Percentiles rank a stretch among this genome's conserved stretches.
phyloP scores from a whole-genome alignment of 139 green algal genomes.

The Chlorella sp. region DNA sequence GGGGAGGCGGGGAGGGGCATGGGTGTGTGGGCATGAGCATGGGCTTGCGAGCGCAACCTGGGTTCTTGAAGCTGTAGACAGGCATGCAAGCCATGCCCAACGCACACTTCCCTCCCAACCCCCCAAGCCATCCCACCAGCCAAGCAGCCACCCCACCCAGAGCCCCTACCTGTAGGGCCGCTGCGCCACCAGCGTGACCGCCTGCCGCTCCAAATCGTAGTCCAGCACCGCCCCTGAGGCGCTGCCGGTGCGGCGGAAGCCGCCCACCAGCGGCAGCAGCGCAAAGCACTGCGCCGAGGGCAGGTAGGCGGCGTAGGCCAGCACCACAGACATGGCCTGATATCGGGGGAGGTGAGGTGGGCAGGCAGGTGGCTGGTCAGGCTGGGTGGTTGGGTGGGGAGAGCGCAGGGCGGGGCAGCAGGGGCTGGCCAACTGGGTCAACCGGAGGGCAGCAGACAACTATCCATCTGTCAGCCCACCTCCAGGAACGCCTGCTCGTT shows the following conservation, averaged over 20 bases:
- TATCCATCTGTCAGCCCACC: background rate
- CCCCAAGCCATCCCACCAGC: too few species aligned
- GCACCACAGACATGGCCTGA: slow-evolving; percentile 83
- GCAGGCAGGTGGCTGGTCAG: slow-evolving; percentile 51
- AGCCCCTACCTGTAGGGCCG: slow-evolving; percentile 53
- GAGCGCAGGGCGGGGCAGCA: background rate
- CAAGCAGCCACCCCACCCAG: too few species aligned
- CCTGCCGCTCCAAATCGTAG: slow-evolving; percentile 70
- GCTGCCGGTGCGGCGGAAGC: slow-evolving; percentile 67
- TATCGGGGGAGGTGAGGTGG: too few species aligned
- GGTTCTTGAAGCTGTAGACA: too few species aligned
- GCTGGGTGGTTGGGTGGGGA: background rate
- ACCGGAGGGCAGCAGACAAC: background rate
- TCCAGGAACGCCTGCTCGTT: slow-evolving; percentile 70
- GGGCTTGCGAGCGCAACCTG: too few species aligned
- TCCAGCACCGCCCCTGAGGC: slow-evolving; percentile 74
- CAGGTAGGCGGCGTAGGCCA: slow-evolving; percentile 85
- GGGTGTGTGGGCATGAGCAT: too few species aligned
- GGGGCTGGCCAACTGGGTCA: too few species aligned
- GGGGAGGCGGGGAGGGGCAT: too few species aligned
- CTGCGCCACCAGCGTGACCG: slow-evolving; percentile 67
- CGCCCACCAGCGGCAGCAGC: slow-evolving; percentile 78
- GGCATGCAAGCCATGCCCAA: too few species aligned
- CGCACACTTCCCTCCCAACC: too few species aligned
- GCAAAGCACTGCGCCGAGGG: slow-evolving; percentile 90